These are phyloP conservation scores for Trebouxia sp. DNA, from an alignment of 139 green algal genomes.

Conservation along the genomic window DNA sequence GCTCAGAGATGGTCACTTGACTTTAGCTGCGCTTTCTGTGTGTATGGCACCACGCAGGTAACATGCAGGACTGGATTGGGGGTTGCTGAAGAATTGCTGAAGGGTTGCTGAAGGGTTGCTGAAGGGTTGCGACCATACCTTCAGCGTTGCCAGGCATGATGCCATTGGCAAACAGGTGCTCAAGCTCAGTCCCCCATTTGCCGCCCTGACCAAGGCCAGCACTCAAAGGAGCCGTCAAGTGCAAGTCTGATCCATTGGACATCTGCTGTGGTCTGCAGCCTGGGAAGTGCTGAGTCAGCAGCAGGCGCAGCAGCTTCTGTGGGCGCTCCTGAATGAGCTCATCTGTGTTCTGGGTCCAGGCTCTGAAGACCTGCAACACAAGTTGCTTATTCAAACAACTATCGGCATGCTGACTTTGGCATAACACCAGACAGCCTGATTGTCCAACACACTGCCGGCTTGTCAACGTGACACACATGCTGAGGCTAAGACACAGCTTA, in stretches of 20 bases:
- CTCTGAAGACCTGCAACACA: slow-evolving; percentile 24
- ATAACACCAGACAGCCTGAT: too few relatives aligned
- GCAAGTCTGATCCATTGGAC: not conserved
- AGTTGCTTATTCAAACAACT: not conserved
- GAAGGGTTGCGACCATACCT: too few relatives aligned
- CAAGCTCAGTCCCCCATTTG: not conserved
- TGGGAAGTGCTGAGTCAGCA: not conserved
- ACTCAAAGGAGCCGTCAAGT: not conserved
- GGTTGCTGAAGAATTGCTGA: too few relatives aligned
- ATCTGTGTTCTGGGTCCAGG: slow-evolving; percentile 12
- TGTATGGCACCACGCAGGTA: too few relatives aligned
- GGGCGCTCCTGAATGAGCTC: slow-evolving; percentile 10
- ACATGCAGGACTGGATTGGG: too few relatives aligned
- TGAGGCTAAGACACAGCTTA: too few relatives aligned
- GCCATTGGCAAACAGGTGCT: not conserved
- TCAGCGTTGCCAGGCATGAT: not conserved
- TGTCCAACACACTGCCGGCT: too few relatives aligned
- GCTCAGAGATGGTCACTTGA: too few relatives aligned
- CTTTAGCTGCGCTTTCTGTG: too few relatives aligned
- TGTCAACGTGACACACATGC: too few relatives aligned
- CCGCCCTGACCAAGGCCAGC: not conserved
- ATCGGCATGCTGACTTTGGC: too few relatives aligned
- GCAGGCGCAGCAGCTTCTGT: slow-evolving; percentile 2
- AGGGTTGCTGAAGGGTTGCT: too few relatives aligned
- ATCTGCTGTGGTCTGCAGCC: not conserved